Evolutionary conservation across 2,329 filamentous ascomycete species (phyloP), one percentile per base, ranked within the genome.

Genomic region (Tolypocladium amazonense): DNA sequence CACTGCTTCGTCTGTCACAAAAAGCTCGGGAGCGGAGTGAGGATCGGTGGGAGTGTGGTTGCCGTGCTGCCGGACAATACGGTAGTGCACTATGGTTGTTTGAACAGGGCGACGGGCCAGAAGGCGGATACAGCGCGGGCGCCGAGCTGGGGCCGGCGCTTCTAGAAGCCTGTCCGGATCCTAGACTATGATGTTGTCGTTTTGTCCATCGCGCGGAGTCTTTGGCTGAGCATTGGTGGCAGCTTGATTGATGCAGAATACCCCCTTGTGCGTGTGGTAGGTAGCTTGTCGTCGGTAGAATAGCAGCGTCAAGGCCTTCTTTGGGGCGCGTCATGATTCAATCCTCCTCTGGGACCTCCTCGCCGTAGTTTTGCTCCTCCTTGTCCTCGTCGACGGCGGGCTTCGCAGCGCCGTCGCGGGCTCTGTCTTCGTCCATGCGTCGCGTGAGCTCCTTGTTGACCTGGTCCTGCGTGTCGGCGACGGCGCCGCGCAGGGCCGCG

Each of bases 1-100:
- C 88, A 96, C 59, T 99, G 94, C 71, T 87, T 89, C 15, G 90
- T 96, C 20, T 99, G 94, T 71, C 89, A 96, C 73, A 97, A 97
- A 79, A 81, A 94, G 65, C 83, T 99, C 64, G 93, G 92, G 1
- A 88, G 91, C 1, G 72, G 73, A 69, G 97, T 97, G 80, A 79
- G 94, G 62, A 84, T 97, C 65, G 93, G 93, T 2, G 89, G 91
- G 4, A 96, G 89, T 72, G 94, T 96, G 23, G 88, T 97, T 61
- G 88, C 92, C 47, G 92, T 97, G 15, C 82, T 94, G 74, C 90
- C 92, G 8, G 89, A 96, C 76, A 91, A 86, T 71, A 82, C 80
- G 33, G 89, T 92, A 20, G 88, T 94, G 62, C 90, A 94, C 77
- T 89, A 93, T 69, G 89, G 89, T 33, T 94, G 90, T 75, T 78